Evolutionary conservation across 202 grass and related monocot genomes (phyloP), one percentile per base, ranked within the genome.

Genomic region (Cymbopogon flexuosus): DNA sequence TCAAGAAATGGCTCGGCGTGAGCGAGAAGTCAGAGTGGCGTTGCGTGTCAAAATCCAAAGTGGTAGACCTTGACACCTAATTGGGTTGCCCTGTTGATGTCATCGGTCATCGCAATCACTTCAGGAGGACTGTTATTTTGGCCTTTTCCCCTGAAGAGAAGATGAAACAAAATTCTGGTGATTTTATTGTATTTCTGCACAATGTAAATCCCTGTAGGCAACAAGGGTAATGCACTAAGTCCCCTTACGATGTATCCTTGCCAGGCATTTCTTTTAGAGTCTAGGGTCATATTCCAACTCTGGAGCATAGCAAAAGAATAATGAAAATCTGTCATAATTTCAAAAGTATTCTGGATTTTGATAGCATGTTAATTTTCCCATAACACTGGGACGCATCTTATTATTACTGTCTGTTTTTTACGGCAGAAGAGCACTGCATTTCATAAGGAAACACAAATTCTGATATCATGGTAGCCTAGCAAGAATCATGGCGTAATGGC

Each of bases 1-100:
- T 94, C 14, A 91, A 84, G 85, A 88, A 82, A 79, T 98, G 92
- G 92, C 81, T 98, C 1, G 90, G 92, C 2, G 51, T 80, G 31
- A 83, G 73, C 2, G 76, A 89, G 66, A 92, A 58, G 19, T 14
- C 34, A 18, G 18, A 8, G 47, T 68, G 21, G 6, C n/a, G n/a
- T 11, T 41, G 31, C n/a, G 30, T 82, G n/a, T 75, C 69, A 0
- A 89, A 58, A 54, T 86, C 84, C 33, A 81, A 69, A 80, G 86
- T 91, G 73, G 56, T 63, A 57, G 86, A 61, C 54, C 4, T 75
- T 18, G 41, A 16, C 35, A 51, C 39, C 29, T 67, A 7, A 57
- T 42, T 24, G 56, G 51, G 23, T n/a, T 7, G 22, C 19, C 33
- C 61, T 31, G 22, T 47, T 46, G 29, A 16, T 12, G n/a, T n/a